A percentile compares a stretch with the other conserved stretches of the same genome.
phyloP scores from a whole-genome alignment of 768 basidiomycete species.

The Scleroderma bovista region DNA sequence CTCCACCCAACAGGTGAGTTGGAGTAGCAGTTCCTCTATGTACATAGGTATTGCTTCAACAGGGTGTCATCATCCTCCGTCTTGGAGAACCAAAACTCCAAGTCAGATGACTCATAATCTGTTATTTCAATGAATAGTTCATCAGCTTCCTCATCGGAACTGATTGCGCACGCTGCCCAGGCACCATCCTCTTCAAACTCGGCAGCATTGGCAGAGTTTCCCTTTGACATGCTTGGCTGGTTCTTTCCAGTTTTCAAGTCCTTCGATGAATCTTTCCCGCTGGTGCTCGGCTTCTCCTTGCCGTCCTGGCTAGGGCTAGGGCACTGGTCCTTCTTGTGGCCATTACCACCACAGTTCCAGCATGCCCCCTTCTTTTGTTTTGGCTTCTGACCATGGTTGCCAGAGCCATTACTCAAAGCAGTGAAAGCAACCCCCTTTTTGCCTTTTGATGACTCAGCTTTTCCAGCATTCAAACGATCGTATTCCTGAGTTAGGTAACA shows the following conservation, averaged over 20 bases:
- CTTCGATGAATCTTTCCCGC: not conserved
- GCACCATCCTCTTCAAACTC: not conserved
- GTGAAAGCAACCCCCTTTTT: not conserved
- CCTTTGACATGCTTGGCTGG: too few relatives aligned
- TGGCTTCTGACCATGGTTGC: not conserved
- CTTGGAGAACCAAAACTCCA: not conserved
- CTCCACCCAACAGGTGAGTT: too few relatives aligned
- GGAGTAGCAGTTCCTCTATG: too few relatives aligned
- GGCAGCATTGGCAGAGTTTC: not conserved
- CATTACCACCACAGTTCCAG: constrained; percentile 21
- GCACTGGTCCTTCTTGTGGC: constrained; percentile 28
- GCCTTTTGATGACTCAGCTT: not conserved
- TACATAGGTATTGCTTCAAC: too few relatives aligned
- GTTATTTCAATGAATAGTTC: not conserved
- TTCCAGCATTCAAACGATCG: constrained; percentile 9
- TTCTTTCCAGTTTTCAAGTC: too few relatives aligned
- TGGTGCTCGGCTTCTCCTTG: constrained; percentile 15
- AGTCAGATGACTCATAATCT: not conserved
- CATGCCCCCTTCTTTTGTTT: constrained; percentile 13
- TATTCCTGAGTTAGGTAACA: constrained; percentile 26
- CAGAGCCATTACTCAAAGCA: not conserved
- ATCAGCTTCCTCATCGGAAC: not conserved
- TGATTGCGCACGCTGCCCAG: not conserved
- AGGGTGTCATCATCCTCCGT: not conserved
- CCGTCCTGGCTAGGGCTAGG: constrained; percentile 12